These are phyloP conservation scores for Macrophomina tecta DNA, from an alignment of 2,329 filamentous ascomycete species.

Conservation along the genomic window DNA sequence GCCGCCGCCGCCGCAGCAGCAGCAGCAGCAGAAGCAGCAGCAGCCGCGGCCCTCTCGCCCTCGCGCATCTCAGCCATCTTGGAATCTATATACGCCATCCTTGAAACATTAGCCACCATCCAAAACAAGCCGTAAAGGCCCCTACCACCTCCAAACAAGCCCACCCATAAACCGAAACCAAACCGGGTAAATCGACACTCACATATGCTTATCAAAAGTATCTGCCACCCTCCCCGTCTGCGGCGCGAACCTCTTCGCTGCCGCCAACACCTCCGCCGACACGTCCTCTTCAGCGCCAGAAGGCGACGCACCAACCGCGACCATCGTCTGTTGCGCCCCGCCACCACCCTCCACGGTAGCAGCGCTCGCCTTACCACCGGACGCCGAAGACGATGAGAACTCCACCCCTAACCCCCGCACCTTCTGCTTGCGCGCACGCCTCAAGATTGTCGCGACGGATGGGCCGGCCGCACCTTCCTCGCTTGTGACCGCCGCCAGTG, in stretches of 20 bases:
- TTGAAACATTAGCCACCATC: conserved; percentile 69
- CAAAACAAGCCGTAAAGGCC: conserved; percentile 26
- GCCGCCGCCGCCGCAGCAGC: not conserved
- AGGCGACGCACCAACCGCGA: conserved; percentile 36
- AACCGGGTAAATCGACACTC: conserved; percentile 51
- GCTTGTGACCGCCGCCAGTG: not conserved
- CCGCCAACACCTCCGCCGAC: conserved; percentile 46
- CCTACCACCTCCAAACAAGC: not conserved
- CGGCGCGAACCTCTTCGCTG: conserved; percentile 67
- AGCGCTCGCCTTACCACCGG: conserved; percentile 25
- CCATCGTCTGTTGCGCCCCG: conserved; percentile 28
- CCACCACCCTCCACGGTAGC: conserved; percentile 1
- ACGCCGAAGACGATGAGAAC: conserved; percentile 53
- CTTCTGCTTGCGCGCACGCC: conserved; percentile 58
- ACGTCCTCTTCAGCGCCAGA: conserved; percentile 37
- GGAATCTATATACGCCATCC: conserved; percentile 85
- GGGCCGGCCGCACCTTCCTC: conserved; percentile 38
- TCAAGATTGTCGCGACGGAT: conserved; percentile 59
- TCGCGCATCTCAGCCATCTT: conserved; percentile 70
- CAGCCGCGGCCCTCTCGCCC: conserved; percentile 30
- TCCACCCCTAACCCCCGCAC: conserved; percentile 62
- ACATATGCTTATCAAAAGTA: conserved; percentile 76
- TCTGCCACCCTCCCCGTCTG: conserved; percentile 73
- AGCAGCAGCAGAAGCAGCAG: not conserved
- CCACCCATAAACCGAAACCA: too few relatives aligned